Evolutionary conservation across 768 basidiomycete species (phyloP).

Genomic region (Serpula lacrymans): DNA sequence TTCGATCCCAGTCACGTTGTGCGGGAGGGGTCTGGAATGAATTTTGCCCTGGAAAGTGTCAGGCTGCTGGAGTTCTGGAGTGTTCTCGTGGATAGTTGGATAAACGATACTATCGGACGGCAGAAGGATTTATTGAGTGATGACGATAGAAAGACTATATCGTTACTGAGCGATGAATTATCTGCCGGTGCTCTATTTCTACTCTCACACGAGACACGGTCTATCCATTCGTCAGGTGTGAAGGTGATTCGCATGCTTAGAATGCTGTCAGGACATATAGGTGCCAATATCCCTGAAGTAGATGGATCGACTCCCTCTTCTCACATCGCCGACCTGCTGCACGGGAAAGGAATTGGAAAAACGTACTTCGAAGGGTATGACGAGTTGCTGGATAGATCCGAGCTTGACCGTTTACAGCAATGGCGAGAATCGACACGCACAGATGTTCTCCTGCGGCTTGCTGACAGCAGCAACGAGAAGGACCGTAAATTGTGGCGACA

Average conservation of each 20-base stretch:
- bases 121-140: slow-evolving; percentile 34
- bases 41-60: slow-evolving; percentile 63
- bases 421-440: slow-evolving; percentile 57
- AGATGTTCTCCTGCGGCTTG: slow-evolving; percentile 64
- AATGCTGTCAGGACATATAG: slow-evolving; percentile 44
- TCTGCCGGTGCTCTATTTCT: slow-evolving; percentile 75
- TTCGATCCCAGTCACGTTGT: slow-evolving; percentile 66
- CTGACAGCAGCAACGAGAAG: slow-evolving; percentile 62
- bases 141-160: slow-evolving; percentile 40
- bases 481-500: slow-evolving; percentile 76
- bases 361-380: slow-evolving; percentile 59
- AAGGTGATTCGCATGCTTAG: slow-evolving; percentile 61
- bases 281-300: slow-evolving; percentile 27
- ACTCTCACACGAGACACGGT: slow-evolving; percentile 51
- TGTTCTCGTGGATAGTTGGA: slow-evolving; percentile 67
- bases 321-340: slow-evolving; percentile 47
- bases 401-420: slow-evolving; percentile 59
- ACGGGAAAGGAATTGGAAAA: slow-evolving; percentile 43
- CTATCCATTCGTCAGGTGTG: slow-evolving; percentile 57
- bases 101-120: slow-evolving; percentile 42
- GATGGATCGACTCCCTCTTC: slow-evolving; percentile 23
- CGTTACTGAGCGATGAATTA: slow-evolving; percentile 54
- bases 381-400: slow-evolving; percentile 59
- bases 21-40: slow-evolving; percentile 59
- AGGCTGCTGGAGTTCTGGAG: slow-evolving; percentile 74